These are phyloP conservation scores for Sarocladiaceae sp. DNA, from an alignment of 2,329 filamentous ascomycete genomes.

Conservation along the genomic window DNA sequence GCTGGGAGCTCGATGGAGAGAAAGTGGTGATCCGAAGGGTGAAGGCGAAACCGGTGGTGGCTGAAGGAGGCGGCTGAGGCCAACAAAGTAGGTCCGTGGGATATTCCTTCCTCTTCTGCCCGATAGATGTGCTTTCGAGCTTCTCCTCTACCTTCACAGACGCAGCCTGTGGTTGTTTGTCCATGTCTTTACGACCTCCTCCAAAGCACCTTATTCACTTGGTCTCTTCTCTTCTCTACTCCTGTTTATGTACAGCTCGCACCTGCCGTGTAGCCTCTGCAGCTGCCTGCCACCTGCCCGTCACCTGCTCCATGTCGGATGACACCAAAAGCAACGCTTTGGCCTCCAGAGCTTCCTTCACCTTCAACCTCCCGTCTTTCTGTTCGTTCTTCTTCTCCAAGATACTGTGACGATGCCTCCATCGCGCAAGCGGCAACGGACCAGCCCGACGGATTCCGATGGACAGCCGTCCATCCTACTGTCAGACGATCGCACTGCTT, in stretches of 20 bases:
- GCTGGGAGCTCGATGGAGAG: constrained; percentile 72
- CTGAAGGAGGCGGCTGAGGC: too few species aligned
- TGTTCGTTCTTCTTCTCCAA: not conserved
- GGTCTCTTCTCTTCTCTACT: too few species aligned
- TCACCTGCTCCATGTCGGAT: too few species aligned
- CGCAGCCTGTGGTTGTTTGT: too few species aligned
- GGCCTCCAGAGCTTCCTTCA: not conserved
- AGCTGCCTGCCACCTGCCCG: constrained; percentile 3
- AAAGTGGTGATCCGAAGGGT: constrained; percentile 68
- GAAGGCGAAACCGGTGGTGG: constrained; percentile 27
- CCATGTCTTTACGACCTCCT: too few species aligned
- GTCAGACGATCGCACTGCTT: constrained; percentile 25
- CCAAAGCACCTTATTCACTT: too few species aligned
- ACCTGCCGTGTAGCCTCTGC: too few species aligned
- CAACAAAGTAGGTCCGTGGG: constrained; percentile 12
- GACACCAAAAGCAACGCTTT: too few species aligned
- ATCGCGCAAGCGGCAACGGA: constrained; percentile 7
- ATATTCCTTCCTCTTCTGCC: too few species aligned
- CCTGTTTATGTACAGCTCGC: too few species aligned
- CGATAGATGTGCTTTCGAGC: too few species aligned
- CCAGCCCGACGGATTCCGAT: not conserved
- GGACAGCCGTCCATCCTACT: constrained; percentile 18
- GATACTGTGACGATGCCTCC: not conserved
- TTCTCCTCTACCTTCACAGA: too few species aligned
- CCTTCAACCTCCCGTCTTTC: not conserved